phyloP scores from a whole-genome alignment of 176 grass and related monocot species.

The Zoysia pacifica region DNA sequence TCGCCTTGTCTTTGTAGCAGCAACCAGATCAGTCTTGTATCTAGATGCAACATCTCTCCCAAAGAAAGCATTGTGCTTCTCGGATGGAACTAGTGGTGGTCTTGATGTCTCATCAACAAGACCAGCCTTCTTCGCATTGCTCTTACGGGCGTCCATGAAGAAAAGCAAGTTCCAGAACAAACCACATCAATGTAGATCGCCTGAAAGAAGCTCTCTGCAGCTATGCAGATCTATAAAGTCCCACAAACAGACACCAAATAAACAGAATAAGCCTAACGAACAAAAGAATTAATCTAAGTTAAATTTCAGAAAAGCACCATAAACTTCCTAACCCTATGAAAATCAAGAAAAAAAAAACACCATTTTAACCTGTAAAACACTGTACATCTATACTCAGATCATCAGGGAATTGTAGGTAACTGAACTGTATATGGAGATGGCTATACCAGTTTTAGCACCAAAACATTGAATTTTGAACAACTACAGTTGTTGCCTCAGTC shows the following conservation, averaged over 20 bases:
- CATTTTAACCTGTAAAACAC: conserved; percentile 22
- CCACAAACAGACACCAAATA: conserved; percentile 12
- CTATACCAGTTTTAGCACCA: conserved; percentile 11
- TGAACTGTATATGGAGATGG: conserved; percentile 11
- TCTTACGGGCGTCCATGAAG: conserved; percentile 57
- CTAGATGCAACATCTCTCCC: conserved; percentile 66
- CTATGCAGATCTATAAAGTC: conserved; percentile 23
- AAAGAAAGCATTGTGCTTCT: conserved; percentile 73
- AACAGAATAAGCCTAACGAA: conserved; percentile 14
- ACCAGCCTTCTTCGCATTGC: conserved; percentile 37
- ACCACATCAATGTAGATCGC: conserved; percentile 54
- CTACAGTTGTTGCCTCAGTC: conserved; percentile 28
- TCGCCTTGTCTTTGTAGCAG: conserved; percentile 48
- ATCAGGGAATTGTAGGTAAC: conserved; percentile 18
- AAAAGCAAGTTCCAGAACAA: conserved; percentile 41
- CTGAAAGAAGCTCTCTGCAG: conserved; percentile 29
- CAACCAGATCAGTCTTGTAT: conserved; percentile 60
- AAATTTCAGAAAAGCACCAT: conserved; percentile 28
- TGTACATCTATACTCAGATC: not conserved
- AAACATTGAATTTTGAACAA: conserved; percentile 14
- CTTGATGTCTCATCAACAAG: conserved; percentile 53
- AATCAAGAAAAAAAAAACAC: not conserved
- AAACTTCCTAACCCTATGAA: not conserved
- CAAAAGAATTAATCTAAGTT: conserved; percentile 9
- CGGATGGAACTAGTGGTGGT: conserved; percentile 67